Conservation (phyloP, 345 rosid genomes). For the Linum trigynum region DNA sequence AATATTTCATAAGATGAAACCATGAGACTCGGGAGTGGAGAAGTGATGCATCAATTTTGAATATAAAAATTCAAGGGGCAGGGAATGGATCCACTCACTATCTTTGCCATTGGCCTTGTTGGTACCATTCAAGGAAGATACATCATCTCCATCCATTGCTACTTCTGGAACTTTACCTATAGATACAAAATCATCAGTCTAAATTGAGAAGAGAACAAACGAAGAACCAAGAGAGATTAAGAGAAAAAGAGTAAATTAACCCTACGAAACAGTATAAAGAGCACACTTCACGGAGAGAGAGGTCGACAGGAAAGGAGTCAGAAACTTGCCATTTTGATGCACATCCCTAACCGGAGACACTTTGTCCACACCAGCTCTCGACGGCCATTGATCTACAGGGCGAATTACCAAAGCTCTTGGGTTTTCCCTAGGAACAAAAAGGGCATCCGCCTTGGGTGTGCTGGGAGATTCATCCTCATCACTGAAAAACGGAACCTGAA, state of each 20-base stretch:
- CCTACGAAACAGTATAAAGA: background rate
- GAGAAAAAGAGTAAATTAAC: background rate
- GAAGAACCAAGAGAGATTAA: background rate
- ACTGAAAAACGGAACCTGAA: slow-evolving; percentile 82
- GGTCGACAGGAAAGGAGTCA: background rate
- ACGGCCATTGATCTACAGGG: slow-evolving; percentile 46
- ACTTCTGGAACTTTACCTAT: slow-evolving; percentile 33
- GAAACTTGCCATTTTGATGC: slow-evolving; percentile 44
- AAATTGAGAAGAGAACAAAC: background rate
- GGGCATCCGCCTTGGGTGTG: slow-evolving; percentile 84
- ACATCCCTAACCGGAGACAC: slow-evolving; percentile 36
- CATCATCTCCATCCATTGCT: slow-evolving; percentile 2
- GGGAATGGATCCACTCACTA: slow-evolving; percentile 20
- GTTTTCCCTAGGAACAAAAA: slow-evolving; percentile 82
- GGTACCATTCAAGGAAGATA: slow-evolving; percentile 22
- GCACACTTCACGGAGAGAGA: background rate
- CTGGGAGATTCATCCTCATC: slow-evolving; percentile 71
- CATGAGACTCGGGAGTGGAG: too few relatives aligned
- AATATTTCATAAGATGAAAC: too few relatives aligned
- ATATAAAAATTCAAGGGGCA: background rate
- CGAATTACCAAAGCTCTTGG: slow-evolving; percentile 79
- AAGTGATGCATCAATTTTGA: background rate
- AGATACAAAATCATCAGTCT: slow-evolving; percentile 3
- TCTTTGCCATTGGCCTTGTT: slow-evolving; percentile 26
- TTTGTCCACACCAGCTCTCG: slow-evolving; percentile 40